Base-by-base conservation (phyloP, 352 stramenopile genomes). In the Detonula confervacea region DNA sequence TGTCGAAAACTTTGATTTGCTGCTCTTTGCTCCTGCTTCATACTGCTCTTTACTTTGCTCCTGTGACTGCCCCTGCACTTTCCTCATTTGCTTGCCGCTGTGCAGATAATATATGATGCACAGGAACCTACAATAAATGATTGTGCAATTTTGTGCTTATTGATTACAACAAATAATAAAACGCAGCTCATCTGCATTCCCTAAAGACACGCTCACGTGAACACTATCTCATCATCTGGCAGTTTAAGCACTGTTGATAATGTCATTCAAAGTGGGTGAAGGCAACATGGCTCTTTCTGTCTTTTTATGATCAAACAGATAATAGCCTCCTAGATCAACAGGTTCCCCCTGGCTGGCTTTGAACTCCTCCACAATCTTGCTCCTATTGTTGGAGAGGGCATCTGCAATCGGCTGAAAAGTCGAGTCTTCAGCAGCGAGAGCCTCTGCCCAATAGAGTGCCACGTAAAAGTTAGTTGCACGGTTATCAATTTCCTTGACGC, bases 401-500 rank as follows among this genome's bases (percentile, higher is more conserved):
- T 92, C 82, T 66, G 88, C 93, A 27, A 95, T 74, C 22, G 85
- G 65, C 55, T 91, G 83, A 73, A 83, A 95, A 25, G 73, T 44
- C 35, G 80, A 64, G 81, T 95, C 91, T 68, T 91, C 67, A 44
- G 92, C 80, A 18, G 88, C 85, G 37, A 96, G 83, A 73, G 88
- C 92, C 37, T 96, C 90, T 35, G 92, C 89, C 92, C 92, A 96
- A 77, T 96, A 96, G 18, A 95, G 76, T 27, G 87, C 88, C 11
- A 95, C 75, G 72, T 95, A 96, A 76, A 91, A 96, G 66, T 90
- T 94, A 39, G 90, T 94, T 14, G 88, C 92, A 39, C 92, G 84
- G 73, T 96, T 96, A 75, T 96, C 92, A 70, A 96, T 91, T 86
- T 94, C 82, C 46, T 93, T 93, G 2, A 94, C 88, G 47, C 75